Evolutionary conservation across 148 eudicot genomes (phyloP).

Genomic region (Rhododendron griersonianum): DNA sequence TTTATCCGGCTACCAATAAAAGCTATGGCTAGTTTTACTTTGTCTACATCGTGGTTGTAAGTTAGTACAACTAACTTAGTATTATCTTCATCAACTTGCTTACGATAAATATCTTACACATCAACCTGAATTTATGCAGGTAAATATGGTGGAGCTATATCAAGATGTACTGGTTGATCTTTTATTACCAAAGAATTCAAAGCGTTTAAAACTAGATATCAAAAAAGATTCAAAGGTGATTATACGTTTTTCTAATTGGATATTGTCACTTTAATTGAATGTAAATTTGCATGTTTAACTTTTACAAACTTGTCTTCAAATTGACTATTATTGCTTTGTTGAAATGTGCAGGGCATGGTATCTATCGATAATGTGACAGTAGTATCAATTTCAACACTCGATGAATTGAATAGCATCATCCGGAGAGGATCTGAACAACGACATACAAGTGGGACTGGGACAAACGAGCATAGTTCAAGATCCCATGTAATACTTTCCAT

Average conservation of each 20-base stretch:
- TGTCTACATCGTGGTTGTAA: not conserved
- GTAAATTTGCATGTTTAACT: not conserved
- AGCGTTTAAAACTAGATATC: slow-evolving; percentile 68
- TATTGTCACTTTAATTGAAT: not conserved
- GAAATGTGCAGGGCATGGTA: slow-evolving; percentile 75
- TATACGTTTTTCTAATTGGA: not conserved
- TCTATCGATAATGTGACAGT: slow-evolving; percentile 76
- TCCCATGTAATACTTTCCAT: slow-evolving; percentile 91
- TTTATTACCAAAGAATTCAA: slow-evolving; percentile 66
- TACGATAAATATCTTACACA: not conserved
- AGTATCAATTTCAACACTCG: slow-evolving; percentile 54
- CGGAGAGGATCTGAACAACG: slow-evolving; percentile 89
- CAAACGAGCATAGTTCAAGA: slow-evolving; percentile 95
- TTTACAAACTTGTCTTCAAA: not conserved
- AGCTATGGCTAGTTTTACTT: not conserved
- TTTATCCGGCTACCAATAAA: not conserved
- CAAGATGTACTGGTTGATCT: slow-evolving; percentile 95
- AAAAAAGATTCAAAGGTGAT: slow-evolving; percentile 91
- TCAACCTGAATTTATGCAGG: slow-evolving; percentile 38
- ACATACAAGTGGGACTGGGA: slow-evolving; percentile 81
- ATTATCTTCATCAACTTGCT: not conserved
- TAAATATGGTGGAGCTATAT: slow-evolving; percentile 87
- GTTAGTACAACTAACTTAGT: not conserved
- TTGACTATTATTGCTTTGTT: not conserved
- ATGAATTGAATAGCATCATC: slow-evolving; percentile 63